Conservation (phyloP, 805 yeast species). For the Maudiozyma pseudohumilis region DNA sequence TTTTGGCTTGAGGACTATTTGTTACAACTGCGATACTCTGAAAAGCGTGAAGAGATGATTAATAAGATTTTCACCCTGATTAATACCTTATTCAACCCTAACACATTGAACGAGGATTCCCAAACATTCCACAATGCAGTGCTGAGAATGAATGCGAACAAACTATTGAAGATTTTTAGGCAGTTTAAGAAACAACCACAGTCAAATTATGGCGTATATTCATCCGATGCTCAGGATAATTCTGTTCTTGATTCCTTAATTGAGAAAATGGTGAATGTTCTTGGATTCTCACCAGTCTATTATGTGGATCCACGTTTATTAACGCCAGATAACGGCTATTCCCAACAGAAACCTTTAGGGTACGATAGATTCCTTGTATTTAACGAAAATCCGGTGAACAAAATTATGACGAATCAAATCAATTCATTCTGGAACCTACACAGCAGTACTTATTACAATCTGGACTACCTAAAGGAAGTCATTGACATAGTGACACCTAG, state of each 20-base stretch:
- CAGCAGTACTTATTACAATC: conserved; percentile 29
- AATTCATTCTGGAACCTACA: conserved; percentile 31
- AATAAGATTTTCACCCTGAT: conserved; percentile 32
- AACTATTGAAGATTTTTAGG: conserved; percentile 18
- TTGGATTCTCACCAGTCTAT: conserved; percentile 21
- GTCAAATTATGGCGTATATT: conserved; percentile 24
- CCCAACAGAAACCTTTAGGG: conserved; percentile 22
- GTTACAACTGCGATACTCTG: conserved; percentile 22
- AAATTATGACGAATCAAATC: conserved; percentile 27
- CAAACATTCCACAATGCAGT: conserved; percentile 35
- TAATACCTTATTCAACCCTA: conserved; percentile 34
- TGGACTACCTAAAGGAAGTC: conserved; percentile 24
- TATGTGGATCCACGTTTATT: conserved; percentile 22
- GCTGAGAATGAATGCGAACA: conserved; percentile 24
- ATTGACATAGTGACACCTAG: conserved; percentile 23
- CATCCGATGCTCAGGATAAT: conserved; percentile 24
- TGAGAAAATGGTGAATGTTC: conserved; percentile 12
- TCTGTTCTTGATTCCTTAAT: conserved; percentile 22
- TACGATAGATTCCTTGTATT: conserved; percentile 19
- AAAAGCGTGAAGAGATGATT: conserved; percentile 19
- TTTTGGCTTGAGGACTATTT: conserved; percentile 40
- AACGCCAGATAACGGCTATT: conserved; percentile 16
- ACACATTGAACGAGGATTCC: conserved; percentile 38
- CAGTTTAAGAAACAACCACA: conserved; percentile 18
- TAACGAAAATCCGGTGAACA: conserved; percentile 25